A percentile compares a stretch with the other conserved stretches of the same genome.
phyloP scores from a whole-genome alignment of 1,284 basidiomycete species.

The Moesziomyces sp. region DNA sequence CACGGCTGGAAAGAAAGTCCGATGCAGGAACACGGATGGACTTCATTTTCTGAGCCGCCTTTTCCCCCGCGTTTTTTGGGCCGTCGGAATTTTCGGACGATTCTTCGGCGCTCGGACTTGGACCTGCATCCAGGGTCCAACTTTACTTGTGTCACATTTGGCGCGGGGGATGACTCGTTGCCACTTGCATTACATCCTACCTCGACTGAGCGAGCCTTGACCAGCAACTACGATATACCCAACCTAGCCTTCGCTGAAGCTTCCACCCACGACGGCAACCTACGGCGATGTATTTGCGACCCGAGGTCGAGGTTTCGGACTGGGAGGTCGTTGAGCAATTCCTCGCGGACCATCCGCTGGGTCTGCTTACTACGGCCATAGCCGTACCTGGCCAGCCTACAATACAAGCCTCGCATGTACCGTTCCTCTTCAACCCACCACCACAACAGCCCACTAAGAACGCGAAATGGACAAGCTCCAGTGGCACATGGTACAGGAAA shows the following conservation, averaged over 20 bases:
- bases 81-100: too few species aligned
- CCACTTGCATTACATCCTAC: too few species aligned
- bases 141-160: too few species aligned
- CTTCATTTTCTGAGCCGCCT: too few species aligned
- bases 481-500: constrained; percentile 5
- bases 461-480: background rate
- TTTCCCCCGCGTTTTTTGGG: too few species aligned
- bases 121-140: too few species aligned
- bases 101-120: too few species aligned
- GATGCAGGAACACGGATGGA: too few species aligned
- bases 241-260: constrained; percentile 1
- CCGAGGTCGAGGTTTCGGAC: constrained; percentile 17
- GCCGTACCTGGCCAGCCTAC: constrained; percentile 10
- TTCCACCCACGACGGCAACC: background rate
- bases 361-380: constrained; percentile 44
- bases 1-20: too few species aligned
- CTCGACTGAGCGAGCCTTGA: too few species aligned
- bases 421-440: constrained; percentile 19
- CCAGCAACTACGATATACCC: too few species aligned
- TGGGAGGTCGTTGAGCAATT: constrained; percentile 13
- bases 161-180: too few species aligned
- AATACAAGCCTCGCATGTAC: constrained; percentile 40
- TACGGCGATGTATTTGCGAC: constrained; percentile 37
- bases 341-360: constrained; percentile 19
- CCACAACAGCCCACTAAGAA: background rate